Conservation (phyloP, 768 basidiomycete species). For the Mycena sanguinolenta region DNA sequence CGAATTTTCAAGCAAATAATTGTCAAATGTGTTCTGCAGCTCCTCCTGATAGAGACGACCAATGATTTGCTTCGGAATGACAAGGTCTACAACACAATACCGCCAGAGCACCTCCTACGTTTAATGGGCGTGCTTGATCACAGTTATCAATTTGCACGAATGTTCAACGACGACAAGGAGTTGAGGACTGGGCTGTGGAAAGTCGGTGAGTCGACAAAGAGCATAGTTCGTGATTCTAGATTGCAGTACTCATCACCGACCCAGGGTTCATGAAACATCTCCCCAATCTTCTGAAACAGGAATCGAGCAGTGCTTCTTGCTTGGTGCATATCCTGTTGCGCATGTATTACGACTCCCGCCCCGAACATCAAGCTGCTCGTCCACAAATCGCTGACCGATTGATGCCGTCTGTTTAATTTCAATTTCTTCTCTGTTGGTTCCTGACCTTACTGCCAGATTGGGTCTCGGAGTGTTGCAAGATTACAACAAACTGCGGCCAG, state of each 20-base stretch:
- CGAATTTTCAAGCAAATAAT: constrained; percentile 98
- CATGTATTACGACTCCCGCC: constrained; percentile 94
- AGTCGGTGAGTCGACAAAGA: constrained; percentile 81
- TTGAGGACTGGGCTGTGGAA: constrained; percentile 97
- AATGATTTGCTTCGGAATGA: constrained; percentile 95
- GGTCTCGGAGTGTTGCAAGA: constrained; percentile 90
- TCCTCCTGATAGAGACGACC: constrained; percentile 96
- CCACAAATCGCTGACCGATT: constrained; percentile 83
- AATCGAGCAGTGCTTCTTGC: constrained; percentile 96
- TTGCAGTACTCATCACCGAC: not conserved
- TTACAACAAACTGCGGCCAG: constrained; percentile 89
- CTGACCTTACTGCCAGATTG: constrained; percentile 63
- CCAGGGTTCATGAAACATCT: constrained; percentile 99
- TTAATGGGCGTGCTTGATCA: constrained; percentile 97
- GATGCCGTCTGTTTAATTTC: constrained; percentile 67
- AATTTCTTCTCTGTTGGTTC: constrained; percentile 18
- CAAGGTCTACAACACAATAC: constrained; percentile 92
- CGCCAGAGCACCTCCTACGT: constrained; percentile 91
- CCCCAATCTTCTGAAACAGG: constrained; percentile 97
- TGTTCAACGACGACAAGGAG: constrained; percentile 99
- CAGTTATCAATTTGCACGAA: constrained; percentile 96
- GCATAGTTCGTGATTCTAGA: too few relatives aligned
- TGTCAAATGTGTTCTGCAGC: constrained; percentile 98
- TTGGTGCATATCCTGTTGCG: constrained; percentile 91
- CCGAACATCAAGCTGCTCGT: constrained; percentile 87